phyloP scores from a whole-genome alignment of 2,329 filamentous ascomycete species.

The Botryotinia calthae region DNA sequence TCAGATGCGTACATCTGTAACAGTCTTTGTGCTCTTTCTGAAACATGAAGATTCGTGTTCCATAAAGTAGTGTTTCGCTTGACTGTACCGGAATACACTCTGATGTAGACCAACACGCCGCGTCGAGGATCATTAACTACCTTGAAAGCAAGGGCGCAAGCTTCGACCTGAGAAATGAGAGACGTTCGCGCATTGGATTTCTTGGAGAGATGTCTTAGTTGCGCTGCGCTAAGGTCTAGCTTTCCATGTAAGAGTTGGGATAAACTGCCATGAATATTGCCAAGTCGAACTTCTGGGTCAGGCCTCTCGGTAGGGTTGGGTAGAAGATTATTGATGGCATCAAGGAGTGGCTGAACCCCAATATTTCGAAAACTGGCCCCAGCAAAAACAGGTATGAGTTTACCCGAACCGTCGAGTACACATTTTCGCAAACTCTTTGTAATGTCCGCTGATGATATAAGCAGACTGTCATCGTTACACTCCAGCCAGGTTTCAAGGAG shows the following conservation, averaged over 20 bases:
- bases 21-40: conserved; percentile 76
- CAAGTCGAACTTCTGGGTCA: conserved; percentile 73
- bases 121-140: conserved; percentile 85
- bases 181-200: conserved; percentile 42
- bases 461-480: conserved; percentile 67
- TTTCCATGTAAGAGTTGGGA: conserved; percentile 48
- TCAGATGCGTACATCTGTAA: conserved; percentile 88
- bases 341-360: conserved; percentile 86
- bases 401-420: conserved; percentile 65
- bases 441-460: conserved; percentile 64
- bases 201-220: conserved; percentile 39
- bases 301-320: conserved; percentile 79
- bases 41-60: conserved; percentile 80
- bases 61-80: conserved; percentile 72
- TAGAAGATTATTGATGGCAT: conserved; percentile 83
- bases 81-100: conserved; percentile 83
- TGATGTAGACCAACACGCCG: conserved; percentile 85
- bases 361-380: conserved; percentile 93
- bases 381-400: conserved; percentile 82
- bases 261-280: conserved; percentile 53
- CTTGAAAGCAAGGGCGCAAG: conserved; percentile 79
- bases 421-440: conserved; percentile 71
- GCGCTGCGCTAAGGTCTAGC: conserved; percentile 40
- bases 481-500: conserved; percentile 85
- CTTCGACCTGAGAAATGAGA: conserved; percentile 53